Evolutionary conservation across 352 stramenopile species (phyloP).

Genomic region (Globisporangium nagaii): DNA sequence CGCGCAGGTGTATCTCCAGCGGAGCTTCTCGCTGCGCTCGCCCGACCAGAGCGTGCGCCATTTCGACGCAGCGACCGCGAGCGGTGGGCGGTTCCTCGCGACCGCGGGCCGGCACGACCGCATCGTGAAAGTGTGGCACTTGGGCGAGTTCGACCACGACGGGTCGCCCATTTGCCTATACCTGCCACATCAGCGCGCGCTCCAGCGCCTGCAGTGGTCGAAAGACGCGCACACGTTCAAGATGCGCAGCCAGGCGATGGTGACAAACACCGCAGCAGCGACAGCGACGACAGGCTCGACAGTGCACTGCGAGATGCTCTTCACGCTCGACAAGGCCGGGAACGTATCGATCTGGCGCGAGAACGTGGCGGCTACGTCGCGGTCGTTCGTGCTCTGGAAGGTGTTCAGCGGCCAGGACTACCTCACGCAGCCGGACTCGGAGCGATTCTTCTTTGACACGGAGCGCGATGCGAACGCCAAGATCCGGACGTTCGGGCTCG

Average conservation of each 20-base stretch:
- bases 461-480: neutral
- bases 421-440: constrained; percentile 10
- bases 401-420: constrained; percentile 36
- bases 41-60: constrained; percentile 24
- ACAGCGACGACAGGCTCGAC: too few species aligned
- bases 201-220: constrained; percentile 49
- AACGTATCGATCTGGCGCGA: constrained; percentile 77
- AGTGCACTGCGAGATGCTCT: constrained; percentile 52
- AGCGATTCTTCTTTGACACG: constrained; percentile 14
- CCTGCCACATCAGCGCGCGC: constrained; percentile 51
- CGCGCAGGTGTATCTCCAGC: constrained; percentile 72
- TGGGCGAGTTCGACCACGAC: constrained; percentile 47
- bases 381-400: constrained; percentile 73
- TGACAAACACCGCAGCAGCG: neutral
- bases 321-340: constrained; percentile 57
- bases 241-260: constrained; percentile 10
- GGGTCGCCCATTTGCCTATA: constrained; percentile 50
- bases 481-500: constrained; percentile 25
- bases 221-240: constrained; percentile 56
- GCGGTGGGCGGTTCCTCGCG: constrained; percentile 45
- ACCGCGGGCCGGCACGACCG: constrained; percentile 55
- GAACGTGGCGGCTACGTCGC: constrained; percentile 26
- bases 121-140: constrained; percentile 68
- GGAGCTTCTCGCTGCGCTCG: constrained; percentile 40
- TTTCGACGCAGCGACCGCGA: constrained; percentile 54